Base-by-base conservation (phyloP, 1,139 yeast genomes). In the Yamadazyma songkhlaensis region DNA sequence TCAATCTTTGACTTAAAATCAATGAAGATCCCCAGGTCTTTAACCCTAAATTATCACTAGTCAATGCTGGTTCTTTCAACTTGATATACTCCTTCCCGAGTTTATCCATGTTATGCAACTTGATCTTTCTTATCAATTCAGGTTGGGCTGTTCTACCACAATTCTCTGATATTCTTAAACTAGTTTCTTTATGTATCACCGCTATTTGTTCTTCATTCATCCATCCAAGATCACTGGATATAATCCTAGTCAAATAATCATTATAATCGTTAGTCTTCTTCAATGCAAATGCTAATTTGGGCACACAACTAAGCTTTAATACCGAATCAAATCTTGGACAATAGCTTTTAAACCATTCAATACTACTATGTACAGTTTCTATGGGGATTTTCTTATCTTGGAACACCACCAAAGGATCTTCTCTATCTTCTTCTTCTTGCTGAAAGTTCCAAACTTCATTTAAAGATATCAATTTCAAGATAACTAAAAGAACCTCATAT, bases 21-120 rank as follows among this genome's bases (percentile, higher is more conserved):
- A 86, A 63, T 0, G 97, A 80, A 0, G 97, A 84, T 0, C 97
- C 98, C 98, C 98, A 92, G 0, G 98, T 92, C 48, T 90, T 89
- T 55, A 88, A 71, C 0, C 98, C 98, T 24, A 92, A 63, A 45
- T 84, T 85, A 57, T 92, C 98, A 35, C 79, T 78, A 0, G 96
- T 87, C 43, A 92, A 63, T 0, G 95, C 80, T 0, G 97, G 97
- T 55, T 92, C 98, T 42, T 74, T 72, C 25, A 92, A 59, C 20
- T 55, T 48, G 1, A 86, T 71, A 13, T 49, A 53, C 2, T 46
- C 46, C n/a, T 37, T 37, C 9, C 39, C 40, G 1, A 39, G 45
- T 5, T 43, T 43, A 1, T 47, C 47, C 32, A 76, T 54, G 15
- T 62, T 55, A 1, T 63, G 59, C 2, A 79, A 50, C 7, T 54